A percentile compares a stretch with the other conserved stretches of the same genome.
phyloP scores from a whole-genome alignment of 495 filamentous ascomycete species.

The Aspergillus bertholletiae region DNA sequence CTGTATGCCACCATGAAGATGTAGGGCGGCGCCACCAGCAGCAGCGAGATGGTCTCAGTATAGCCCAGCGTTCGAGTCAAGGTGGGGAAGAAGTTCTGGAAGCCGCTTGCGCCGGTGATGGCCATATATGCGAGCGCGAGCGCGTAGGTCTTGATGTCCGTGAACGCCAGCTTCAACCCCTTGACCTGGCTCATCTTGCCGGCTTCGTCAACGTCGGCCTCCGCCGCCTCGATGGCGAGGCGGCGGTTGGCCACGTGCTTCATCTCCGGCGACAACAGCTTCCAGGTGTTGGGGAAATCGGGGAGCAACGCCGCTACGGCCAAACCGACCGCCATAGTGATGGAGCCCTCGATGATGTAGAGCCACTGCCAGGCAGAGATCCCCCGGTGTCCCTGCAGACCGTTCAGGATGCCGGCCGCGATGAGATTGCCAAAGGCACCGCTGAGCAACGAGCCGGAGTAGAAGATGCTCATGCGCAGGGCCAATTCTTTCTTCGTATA shows the following conservation, averaged over 20 bases:
- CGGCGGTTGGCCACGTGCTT: conserved; percentile 48
- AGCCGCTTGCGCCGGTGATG: conserved; percentile 48
- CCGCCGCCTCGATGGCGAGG: conserved; percentile 43
- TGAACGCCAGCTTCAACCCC: conserved; percentile 50
- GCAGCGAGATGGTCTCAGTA: conserved; percentile 36
- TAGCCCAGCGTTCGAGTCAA: conserved; percentile 43
- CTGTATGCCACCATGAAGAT: conserved; percentile 53
- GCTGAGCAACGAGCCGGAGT: conserved; percentile 59
- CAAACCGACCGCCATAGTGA: conserved; percentile 41
- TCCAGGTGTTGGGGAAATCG: conserved; percentile 50
- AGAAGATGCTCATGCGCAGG: conserved; percentile 61
- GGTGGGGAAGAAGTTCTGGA: conserved; percentile 56
- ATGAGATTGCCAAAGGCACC: conserved; percentile 66
- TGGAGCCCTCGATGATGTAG: conserved; percentile 47
- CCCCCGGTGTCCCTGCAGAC: conserved; percentile 37
- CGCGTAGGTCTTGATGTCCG: conserved; percentile 48
- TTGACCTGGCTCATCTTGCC: conserved; percentile 45
- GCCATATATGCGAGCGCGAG: conserved; percentile 50
- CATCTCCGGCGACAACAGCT: conserved; percentile 41
- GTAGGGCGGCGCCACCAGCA: conserved; percentile 53
- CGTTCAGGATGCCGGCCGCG: conserved; percentile 49
- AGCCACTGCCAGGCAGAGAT: conserved; percentile 51
- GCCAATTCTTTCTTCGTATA: conserved; percentile 57
- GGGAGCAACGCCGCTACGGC: conserved; percentile 39
- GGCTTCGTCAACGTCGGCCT: conserved; percentile 47